phyloP scores from a whole-genome alignment of 441 rosid species.

The Bruguiera hainesii region DNA sequence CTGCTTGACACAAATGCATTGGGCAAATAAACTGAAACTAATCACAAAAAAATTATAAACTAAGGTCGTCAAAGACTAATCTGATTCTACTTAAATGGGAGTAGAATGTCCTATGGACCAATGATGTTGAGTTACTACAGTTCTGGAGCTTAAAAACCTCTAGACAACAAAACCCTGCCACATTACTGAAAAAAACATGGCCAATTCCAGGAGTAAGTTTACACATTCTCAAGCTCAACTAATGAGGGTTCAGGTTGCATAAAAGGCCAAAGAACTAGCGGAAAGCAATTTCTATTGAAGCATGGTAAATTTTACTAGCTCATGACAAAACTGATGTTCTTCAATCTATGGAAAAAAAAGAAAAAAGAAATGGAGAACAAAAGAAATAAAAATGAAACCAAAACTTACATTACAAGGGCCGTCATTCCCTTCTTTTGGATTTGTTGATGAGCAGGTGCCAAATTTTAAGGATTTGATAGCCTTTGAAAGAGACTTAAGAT shows the following conservation, averaged over 20 bases:
- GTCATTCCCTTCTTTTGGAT: slow-evolving; percentile 84
- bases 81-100: not conserved
- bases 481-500: slow-evolving; percentile 96
- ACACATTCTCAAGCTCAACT: not conserved
- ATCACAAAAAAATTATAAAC: no score
- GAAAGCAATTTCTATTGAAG: slow-evolving; percentile 10
- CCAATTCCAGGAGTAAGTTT: not conserved
- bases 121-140: not conserved
- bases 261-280: not conserved
- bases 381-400: not conserved
- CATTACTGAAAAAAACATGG: not conserved
- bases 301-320: not conserved
- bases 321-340: not conserved
- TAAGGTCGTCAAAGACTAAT: no score
- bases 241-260: not conserved
- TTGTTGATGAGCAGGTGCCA: slow-evolving; percentile 56
- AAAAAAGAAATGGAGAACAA: not conserved
- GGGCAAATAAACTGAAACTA: not conserved
- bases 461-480: slow-evolving; percentile 82
- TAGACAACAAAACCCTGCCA: not conserved
- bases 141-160: not conserved
- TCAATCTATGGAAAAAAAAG: not conserved
- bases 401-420: slow-evolving; percentile 56
- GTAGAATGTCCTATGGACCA: not conserved
- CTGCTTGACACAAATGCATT: slow-evolving; percentile 1